These are phyloP conservation scores for Ambrosia artemisiifolia DNA, from an alignment of 129 eudicot species.

Conservation along the genomic window DNA sequence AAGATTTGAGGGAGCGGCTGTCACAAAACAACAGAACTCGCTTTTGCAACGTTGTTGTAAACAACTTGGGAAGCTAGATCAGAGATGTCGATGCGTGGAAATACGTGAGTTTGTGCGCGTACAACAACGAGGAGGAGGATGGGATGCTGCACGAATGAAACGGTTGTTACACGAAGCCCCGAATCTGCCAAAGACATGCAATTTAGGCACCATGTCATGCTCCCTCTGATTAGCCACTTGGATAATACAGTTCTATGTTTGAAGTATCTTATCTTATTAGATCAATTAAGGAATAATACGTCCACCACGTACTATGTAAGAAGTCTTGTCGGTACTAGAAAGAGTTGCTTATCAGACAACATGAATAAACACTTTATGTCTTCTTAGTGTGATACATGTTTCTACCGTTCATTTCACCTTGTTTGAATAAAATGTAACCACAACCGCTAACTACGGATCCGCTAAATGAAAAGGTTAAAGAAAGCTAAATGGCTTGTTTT, in stretches of 20 bases:
- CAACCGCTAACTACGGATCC: too few relatives aligned
- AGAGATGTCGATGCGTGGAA: slow-evolving; percentile 17
- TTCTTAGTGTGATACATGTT: too few relatives aligned
- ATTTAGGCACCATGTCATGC: background rate
- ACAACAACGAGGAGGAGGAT: slow-evolving; percentile 13
- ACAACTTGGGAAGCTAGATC: slow-evolving; percentile 23
- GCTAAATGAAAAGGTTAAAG: too few relatives aligned
- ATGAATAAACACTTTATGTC: too few relatives aligned
- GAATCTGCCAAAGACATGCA: slow-evolving; percentile 17
- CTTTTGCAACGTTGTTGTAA: slow-evolving; percentile 27
- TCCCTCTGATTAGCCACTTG: background rate
- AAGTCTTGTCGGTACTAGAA: background rate
- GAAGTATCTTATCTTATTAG: background rate
- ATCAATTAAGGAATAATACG: slow-evolving; percentile 6
- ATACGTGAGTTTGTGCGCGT: slow-evolving; percentile 25
- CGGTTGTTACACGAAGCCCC: slow-evolving; percentile 22
- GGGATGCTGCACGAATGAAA: slow-evolving; percentile 33
- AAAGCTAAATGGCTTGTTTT: too few relatives aligned
- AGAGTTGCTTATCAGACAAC: background rate
- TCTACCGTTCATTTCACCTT: too few relatives aligned
- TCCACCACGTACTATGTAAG: background rate
- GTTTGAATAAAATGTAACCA: too few relatives aligned
- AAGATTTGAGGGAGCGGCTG: slow-evolving; percentile 1
- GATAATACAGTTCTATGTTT: background rate
- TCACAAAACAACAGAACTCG: slow-evolving; percentile 9